These are phyloP conservation scores for Eucalyptus decipiens DNA, from an alignment of 345 rosid species.

Conservation along the genomic window DNA sequence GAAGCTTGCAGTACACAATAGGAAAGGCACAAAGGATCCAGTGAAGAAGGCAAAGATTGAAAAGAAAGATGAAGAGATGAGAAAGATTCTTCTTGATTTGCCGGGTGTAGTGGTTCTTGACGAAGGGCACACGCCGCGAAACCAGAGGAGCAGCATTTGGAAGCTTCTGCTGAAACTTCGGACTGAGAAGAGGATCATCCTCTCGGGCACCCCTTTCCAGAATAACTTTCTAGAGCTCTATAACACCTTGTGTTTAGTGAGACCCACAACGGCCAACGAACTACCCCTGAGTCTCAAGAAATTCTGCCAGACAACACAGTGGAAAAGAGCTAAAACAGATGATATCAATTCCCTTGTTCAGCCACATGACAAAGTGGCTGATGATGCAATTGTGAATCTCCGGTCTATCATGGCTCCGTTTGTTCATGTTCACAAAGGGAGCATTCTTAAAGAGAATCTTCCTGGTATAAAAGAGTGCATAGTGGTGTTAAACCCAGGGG, in stretches of 20 bases:
- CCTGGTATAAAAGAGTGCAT: constrained; percentile 52
- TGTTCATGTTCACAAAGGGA: constrained; percentile 67
- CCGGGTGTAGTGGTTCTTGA: constrained; percentile 61
- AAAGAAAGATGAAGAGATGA: not conserved
- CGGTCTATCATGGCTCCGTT: constrained; percentile 35
- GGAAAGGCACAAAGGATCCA: not conserved
- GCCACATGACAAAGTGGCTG: constrained; percentile 10
- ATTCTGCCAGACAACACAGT: not conserved
- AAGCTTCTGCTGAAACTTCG: constrained; percentile 35
- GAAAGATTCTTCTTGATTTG: constrained; percentile 29
- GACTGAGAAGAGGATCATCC: constrained; percentile 50
- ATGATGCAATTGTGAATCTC: constrained; percentile 3
- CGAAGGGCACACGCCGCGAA: constrained; percentile 81
- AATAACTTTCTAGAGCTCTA: constrained; percentile 61
- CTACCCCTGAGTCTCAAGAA: not conserved
- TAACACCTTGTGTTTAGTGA: constrained; percentile 42
- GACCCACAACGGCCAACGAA: constrained; percentile 18
- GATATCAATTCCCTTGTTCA: constrained; percentile 14
- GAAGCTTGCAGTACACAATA: constrained; percentile 29
- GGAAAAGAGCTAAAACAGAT: constrained; percentile 3
- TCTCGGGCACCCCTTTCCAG: constrained; percentile 85
- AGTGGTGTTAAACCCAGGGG: constrained; percentile 33
- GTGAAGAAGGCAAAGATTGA: not conserved
- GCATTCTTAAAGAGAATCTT: constrained; percentile 37
- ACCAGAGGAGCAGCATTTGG: constrained; percentile 39